Evolutionary conservation across 768 basidiomycete genomes (phyloP).

Genomic region (Boletus huronensis): DNA sequence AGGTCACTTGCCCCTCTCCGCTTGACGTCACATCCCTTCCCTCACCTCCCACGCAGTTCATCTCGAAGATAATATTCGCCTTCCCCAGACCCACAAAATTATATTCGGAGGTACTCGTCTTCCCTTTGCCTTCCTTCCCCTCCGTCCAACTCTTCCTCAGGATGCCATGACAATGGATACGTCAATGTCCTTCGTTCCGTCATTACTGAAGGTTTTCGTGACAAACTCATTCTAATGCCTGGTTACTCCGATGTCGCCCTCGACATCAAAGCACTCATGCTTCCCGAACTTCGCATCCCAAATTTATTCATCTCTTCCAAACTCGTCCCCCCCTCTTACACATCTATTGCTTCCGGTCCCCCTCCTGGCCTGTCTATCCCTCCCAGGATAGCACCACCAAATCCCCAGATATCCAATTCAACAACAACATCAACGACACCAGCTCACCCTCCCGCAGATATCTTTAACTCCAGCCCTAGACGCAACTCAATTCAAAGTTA

Average conservation of each 20-base stretch:
- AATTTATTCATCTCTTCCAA: slow-evolving; percentile 61
- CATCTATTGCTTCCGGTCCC: slow-evolving; percentile 20
- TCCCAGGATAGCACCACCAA: slow-evolving; percentile 12
- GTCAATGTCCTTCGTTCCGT: slow-evolving; percentile 57
- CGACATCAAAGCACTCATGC: slow-evolving; percentile 53
- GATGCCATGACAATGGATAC: slow-evolving; percentile 75
- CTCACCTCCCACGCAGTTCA: slow-evolving; percentile 31
- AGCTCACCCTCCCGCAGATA: slow-evolving; percentile 9
- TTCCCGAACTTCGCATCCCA: slow-evolving; percentile 52
- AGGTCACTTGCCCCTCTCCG: slow-evolving; percentile 39
- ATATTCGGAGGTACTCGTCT: slow-evolving; percentile 57
- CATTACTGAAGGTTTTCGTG: slow-evolving; percentile 59
- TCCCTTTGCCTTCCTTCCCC: slow-evolving; percentile 1
- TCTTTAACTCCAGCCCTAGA: slow-evolving; percentile 11
- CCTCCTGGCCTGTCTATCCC: slow-evolving; percentile 24
- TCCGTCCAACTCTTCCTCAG: slow-evolving; percentile 31
- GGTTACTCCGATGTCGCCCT: slow-evolving; percentile 59
- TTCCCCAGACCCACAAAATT: slow-evolving; percentile 62
- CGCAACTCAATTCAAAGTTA: slow-evolving; percentile 35
- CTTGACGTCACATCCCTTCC: neutral
- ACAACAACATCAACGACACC: slow-evolving; percentile 4
- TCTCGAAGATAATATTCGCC: slow-evolving; percentile 41
- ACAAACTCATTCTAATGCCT: slow-evolving; percentile 63
- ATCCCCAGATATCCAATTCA: slow-evolving; percentile 12
- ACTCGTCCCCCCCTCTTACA: slow-evolving; percentile 35